Evolutionary conservation across 2,329 filamentous ascomycete species (phyloP), one percentile per base, ranked within the genome.

Genomic region (Microdochium bolleyi): DNA sequence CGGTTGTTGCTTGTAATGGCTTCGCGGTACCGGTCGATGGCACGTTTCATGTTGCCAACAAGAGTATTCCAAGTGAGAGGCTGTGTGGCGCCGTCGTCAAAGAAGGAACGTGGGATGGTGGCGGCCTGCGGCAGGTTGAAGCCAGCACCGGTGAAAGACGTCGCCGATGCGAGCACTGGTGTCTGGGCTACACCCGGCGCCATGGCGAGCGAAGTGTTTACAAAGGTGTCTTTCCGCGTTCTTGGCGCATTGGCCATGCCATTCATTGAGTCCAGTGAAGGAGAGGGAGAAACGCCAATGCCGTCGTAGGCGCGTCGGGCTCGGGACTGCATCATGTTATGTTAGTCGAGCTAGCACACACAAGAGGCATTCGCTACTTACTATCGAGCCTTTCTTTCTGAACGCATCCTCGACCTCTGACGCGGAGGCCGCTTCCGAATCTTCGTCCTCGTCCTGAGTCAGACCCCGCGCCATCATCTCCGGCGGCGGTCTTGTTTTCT

Each of bases 181-280:
- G 74, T 67, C 52, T 63, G 65, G 50, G 61, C 70, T 60, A 58
- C 68, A 62, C 57, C 62, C 14, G 60, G 51, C 24, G 55, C 58
- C 49, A 64, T 59, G 49, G 73, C 73, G 63, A 75, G 70, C 60
- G 74, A 80, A 49, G 72, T 69, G 56, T 74, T 80, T n/a, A 70
- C 64, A 51, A 75, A 73, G 16, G 76, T 73, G 53, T 88, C 85
- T 55, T 72, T 78, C 57, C 81, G 77, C 34, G 76, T 77, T 60
- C 84, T 70, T 30, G 72, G 77, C 16, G 78, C 70, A 4, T 83
- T 80, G 7, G 87, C 86, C 50, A 80, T 72, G 49, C 80, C 85
- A 60, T 87, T 90, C 58, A 95, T 85, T 1, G 92, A 96, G 64
- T 96, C 91, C 85, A 95, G 90, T 1, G 92, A 96, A 1, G 88